Base-by-base conservation (phyloP, 345 rosid species). In the Eutrema japonicum region DNA sequence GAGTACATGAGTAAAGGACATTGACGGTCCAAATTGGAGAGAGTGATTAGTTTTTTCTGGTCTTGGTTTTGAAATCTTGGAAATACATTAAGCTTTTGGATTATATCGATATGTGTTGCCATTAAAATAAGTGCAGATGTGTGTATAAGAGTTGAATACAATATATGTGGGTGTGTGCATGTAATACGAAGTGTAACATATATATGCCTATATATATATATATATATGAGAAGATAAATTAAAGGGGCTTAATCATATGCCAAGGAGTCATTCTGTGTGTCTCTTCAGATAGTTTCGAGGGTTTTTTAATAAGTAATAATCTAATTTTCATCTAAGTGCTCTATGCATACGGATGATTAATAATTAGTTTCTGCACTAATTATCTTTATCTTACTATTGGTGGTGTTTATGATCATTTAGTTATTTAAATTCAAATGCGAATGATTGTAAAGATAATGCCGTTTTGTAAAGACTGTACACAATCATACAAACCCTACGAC, bases 21-120 rank as follows among this genome's bases (percentile, higher is more conserved):
- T 66, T 88, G 93, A 72, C 90, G 75, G 79, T 88, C 93, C 79
- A 88, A 80, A 71, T 82, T 82, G 22, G 93, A 86, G 33, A 85
- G 83, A 45, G 43, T 79, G 40, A 88, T 55, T 13, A 41, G 38
- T 49, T 70, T 76, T 71, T 76, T 75, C 38, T 68, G 55, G 56
- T 75, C 65, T 43, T 69, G 64, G 64, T 62, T 70, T 76, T 76
- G 66, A 64, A 32, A 18, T 52, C 32, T 63, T 40, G 79, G 76
- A 70, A 64, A 70, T 5, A 64, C 76, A 70, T 76, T 35, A 55
- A 70, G 6, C 66, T 76, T 76, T 70, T 63, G 79, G 71, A 56
- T 38, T 16, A 64, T 64, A 64, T 76, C 71, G 38, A 76, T 76
- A 40, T 50, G 54, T 63, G 47, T 63, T 40, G 74, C 79, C 79